Evolutionary conservation across 2,329 filamentous ascomycete species (phyloP), one percentile per base, ranked within the genome.

Genomic region (Botrytis aclada): DNA sequence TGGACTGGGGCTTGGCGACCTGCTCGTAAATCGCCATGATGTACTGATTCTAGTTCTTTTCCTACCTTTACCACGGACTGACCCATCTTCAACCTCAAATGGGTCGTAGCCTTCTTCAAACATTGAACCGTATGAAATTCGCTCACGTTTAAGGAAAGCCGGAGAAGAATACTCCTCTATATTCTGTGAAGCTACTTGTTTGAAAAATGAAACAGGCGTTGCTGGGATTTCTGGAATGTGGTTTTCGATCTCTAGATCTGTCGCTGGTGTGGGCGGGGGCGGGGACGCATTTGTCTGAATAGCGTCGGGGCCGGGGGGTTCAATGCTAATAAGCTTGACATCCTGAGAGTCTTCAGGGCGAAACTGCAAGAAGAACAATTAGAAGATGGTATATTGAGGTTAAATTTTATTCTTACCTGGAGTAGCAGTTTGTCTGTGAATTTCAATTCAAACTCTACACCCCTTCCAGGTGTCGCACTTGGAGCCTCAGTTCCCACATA

Each of bases 21-120:
- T 87, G 78, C 91, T 92, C 34, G 86, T 86, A 78, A 95, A 92
- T 75, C 88, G 90, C 95, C 95, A 98, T 41, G 69, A 88, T 85
- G 74, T 90, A 85, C 73, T 90, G 88, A 81, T 92, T 62, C 90
- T 89, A 12, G 91, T 89, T 71, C 88, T 87, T 82, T 95, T 97
- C 74, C 88, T 90, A 41, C 88, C 89, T 78, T 85, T 88, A 8
- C 87, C 88, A 51, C 83, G 86, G 37, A 88, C 83, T 60, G 86
- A 86, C 2, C 88, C 88, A 80, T 92, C 89, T 39, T 92, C 92
- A 74, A 93, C 90, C 22, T 80, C 81, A 69, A 95, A 91, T 5
- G 90, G 87, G 77, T 94, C 90, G 75, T 89, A 86, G 1, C 86
- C 86, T 7, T 86, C 86, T 75, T 92, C 88, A 69, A 91, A 88